Evolutionary conservation across 805 yeast species (phyloP).

Genomic region (Saturnispora galanensis): DNA sequence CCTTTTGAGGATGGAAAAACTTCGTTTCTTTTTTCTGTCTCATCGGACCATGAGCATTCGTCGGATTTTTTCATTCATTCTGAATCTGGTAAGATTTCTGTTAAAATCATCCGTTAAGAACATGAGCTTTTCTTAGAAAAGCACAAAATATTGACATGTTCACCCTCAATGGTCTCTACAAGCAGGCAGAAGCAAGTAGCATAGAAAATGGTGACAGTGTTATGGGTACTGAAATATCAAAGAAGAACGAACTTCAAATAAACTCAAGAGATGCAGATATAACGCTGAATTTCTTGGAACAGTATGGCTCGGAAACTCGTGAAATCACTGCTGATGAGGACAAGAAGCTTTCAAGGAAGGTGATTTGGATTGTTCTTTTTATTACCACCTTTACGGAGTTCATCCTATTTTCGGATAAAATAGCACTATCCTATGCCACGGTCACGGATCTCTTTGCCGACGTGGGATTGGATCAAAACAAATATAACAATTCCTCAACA

Average conservation of each 20-base stretch:
- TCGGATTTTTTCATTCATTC: too few relatives aligned
- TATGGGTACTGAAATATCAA: conserved; percentile 1
- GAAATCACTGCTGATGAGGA: conserved; percentile 18
- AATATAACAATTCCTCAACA: conserved; percentile 40
- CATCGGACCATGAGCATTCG: too few relatives aligned
- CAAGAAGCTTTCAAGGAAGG: conserved; percentile 13
- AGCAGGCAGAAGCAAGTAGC: too few relatives aligned
- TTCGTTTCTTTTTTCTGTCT: too few relatives aligned
- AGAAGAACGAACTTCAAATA: background rate
- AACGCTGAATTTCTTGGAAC: conserved; percentile 20
- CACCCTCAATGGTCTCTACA: too few relatives aligned
- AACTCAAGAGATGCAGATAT: conserved; percentile 22
- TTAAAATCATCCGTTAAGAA: too few relatives aligned
- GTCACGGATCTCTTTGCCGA: conserved; percentile 37
- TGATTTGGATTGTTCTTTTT: conserved; percentile 19
- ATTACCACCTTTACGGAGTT: conserved; percentile 19
- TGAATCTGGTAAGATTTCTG: too few relatives aligned
- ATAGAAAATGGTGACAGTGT: background rate
- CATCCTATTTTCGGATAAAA: conserved; percentile 32
- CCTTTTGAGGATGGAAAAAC: too few relatives aligned
- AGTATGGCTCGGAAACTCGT: conserved; percentile 14
- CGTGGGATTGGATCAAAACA: conserved; percentile 33
- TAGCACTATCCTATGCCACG: conserved; percentile 32
- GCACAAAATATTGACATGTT: too few relatives aligned
- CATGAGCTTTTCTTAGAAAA: too few relatives aligned